phyloP scores from a whole-genome alignment of 768 basidiomycete genomes.

The Calvatia gigantea region DNA sequence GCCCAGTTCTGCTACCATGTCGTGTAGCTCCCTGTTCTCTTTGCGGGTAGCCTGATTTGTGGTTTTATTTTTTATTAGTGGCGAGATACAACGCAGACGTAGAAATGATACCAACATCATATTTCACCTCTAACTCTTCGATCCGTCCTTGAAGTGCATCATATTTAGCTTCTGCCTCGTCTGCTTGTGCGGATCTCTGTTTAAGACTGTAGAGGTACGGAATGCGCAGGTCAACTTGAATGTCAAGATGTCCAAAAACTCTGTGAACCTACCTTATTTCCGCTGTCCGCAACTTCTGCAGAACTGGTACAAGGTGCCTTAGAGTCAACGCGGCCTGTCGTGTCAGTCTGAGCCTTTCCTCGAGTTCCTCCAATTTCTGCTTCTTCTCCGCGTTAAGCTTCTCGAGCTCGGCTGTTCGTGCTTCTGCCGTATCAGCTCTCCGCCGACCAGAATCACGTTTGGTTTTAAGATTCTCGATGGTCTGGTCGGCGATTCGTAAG shows the following conservation, averaged over 20 bases:
- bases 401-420: slow-evolving; percentile 21
- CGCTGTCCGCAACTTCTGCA: slow-evolving; percentile 22
- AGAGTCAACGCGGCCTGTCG: slow-evolving; percentile 15
- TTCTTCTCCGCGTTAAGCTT: slow-evolving; percentile 26
- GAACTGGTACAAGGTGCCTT: slow-evolving; percentile 18
- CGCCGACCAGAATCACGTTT: slow-evolving; percentile 19
- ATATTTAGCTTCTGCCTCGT: slow-evolving; percentile 3
- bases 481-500: slow-evolving; percentile 13
- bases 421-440: slow-evolving; percentile 4
- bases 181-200: not conserved
- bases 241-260: too few species aligned
- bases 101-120: not conserved
- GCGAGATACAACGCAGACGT: not conserved
- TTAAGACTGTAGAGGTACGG: not conserved
- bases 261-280: slow-evolving; percentile 28
- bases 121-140: slow-evolving; percentile 4
- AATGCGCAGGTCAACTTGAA: not conserved
- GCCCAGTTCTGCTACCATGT: slow-evolving; percentile 4
- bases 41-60: not conserved
- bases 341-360: slow-evolving; percentile 20
- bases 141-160: slow-evolving; percentile 3
- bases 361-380: slow-evolving; percentile 18
- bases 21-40: slow-evolving; percentile 3
- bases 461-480: slow-evolving; percentile 19
- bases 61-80: too few species aligned